A percentile compares a stretch with the other conserved stretches of the same genome.
phyloP scores from a whole-genome alignment of 129 eudicot genomes.

The Ambrosia trifida region DNA sequence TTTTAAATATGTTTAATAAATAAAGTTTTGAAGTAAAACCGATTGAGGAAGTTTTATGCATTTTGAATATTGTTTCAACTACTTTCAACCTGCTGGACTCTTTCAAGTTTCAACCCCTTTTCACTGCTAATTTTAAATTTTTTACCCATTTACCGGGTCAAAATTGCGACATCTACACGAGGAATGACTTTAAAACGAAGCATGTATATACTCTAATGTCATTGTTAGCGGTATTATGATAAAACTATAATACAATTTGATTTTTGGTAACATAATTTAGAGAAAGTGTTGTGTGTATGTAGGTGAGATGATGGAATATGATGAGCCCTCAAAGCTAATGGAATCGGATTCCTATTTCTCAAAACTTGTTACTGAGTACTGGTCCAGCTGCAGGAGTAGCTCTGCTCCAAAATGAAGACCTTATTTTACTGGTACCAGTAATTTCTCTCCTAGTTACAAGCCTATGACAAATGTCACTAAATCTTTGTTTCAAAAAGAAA shows the following conservation, averaged over 20 bases:
- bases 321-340: conserved; percentile 69
- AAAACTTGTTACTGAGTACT: conserved; percentile 75
- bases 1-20: too few relatives aligned
- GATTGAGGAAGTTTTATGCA: not conserved
- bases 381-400: conserved; percentile 61
- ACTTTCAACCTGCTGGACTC: not conserved
- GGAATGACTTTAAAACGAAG: too few relatives aligned
- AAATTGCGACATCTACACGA: too few relatives aligned
- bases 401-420: conserved; percentile 26
- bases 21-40: not conserved
- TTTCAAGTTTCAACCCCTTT: not conserved
- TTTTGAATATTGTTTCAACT: not conserved
- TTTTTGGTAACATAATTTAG: too few relatives aligned
- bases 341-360: conserved; percentile 58
- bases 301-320: conserved; percentile 75
- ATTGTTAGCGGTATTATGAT: not conserved
- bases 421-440: not conserved
- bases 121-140: not conserved
- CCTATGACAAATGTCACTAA: not conserved
- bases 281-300: not conserved
- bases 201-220: too few relatives aligned
- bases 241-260: not conserved
- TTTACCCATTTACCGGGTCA: too few relatives aligned
- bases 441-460: conserved; percentile 7
- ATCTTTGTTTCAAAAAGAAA: too few relatives aligned